phyloP scores from a whole-genome alignment of 331 rosid genomes.

The Acacia concinna region DNA sequence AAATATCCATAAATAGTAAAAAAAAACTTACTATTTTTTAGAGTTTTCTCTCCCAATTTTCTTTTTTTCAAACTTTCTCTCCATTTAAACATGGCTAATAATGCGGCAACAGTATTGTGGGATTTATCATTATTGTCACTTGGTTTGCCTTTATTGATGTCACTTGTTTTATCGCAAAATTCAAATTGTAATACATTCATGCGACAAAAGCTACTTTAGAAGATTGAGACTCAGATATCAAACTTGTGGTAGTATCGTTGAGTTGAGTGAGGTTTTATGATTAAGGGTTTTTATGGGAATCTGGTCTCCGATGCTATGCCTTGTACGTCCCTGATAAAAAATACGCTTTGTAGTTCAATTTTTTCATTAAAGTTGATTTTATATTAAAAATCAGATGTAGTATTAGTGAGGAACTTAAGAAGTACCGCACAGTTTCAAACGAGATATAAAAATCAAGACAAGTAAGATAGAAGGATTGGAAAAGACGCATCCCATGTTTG shows the following conservation, averaged over 20 bases:
- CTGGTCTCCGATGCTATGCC: not conserved
- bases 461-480: slow-evolving; percentile 7
- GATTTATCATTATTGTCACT: slow-evolving; percentile 38
- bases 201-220: not conserved
- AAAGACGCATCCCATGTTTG: not conserved
- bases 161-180: slow-evolving; percentile 9
- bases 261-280: not conserved
- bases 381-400: too few species aligned
- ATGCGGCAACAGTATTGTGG: slow-evolving; percentile 25
- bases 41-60: too few species aligned
- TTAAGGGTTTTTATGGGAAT: not conserved
- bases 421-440: not conserved
- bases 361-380: too few species aligned
- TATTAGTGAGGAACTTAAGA: not conserved
- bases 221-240: not conserved
- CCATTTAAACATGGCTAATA: too few species aligned
- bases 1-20: too few species aligned
- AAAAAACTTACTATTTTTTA: too few species aligned
- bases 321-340: too few species aligned
- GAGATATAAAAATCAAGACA: not conserved
- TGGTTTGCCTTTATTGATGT: not conserved
- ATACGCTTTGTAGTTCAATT: too few species aligned
- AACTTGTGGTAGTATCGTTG: not conserved
- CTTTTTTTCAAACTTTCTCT: too few species aligned
- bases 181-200: not conserved